Conservation (phyloP, 345 rosid species). For the Fremontodendron californicum region DNA sequence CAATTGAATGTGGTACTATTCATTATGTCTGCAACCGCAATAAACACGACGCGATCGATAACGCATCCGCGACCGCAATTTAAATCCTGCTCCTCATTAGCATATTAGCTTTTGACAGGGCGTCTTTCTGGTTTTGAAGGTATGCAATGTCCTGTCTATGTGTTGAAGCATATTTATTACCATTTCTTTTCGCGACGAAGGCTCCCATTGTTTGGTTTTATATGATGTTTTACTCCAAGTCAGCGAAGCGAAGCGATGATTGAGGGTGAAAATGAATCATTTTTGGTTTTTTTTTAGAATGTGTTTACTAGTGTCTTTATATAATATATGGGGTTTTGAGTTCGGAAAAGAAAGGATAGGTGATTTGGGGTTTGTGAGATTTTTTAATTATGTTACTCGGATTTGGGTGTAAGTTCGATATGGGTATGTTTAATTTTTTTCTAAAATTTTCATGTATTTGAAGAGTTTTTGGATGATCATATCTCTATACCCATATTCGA, state of each 20-base stretch:
- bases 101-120: not conserved
- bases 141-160: constrained; percentile 19
- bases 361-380: constrained; percentile 15
- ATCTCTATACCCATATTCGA: too few species aligned
- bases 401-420: too few species aligned
- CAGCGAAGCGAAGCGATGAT: constrained; percentile 27
- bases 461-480: too few species aligned
- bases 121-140: constrained; percentile 10
- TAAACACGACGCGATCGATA: too few species aligned
- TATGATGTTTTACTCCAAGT: constrained; percentile 33
- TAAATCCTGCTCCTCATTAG: too few species aligned
- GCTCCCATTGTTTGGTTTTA: constrained; percentile 25
- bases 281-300: constrained; percentile 26
- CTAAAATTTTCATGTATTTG: too few species aligned
- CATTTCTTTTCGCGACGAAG: constrained; percentile 37
- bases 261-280: constrained; percentile 25
- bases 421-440: too few species aligned
- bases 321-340: constrained; percentile 10
- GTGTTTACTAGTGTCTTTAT: constrained; percentile 37
- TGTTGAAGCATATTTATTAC: constrained; percentile 32
- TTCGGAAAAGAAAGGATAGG: constrained; percentile 19
- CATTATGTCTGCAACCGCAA: too few species aligned
- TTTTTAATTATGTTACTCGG: too few species aligned
- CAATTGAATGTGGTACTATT: too few species aligned
- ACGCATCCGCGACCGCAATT: too few species aligned